Evolutionary conservation across 2,329 filamentous ascomycete genomes (phyloP), one percentile per base, ranked within the genome.

Genomic region (Calonectria pseudoreteaudii): DNA sequence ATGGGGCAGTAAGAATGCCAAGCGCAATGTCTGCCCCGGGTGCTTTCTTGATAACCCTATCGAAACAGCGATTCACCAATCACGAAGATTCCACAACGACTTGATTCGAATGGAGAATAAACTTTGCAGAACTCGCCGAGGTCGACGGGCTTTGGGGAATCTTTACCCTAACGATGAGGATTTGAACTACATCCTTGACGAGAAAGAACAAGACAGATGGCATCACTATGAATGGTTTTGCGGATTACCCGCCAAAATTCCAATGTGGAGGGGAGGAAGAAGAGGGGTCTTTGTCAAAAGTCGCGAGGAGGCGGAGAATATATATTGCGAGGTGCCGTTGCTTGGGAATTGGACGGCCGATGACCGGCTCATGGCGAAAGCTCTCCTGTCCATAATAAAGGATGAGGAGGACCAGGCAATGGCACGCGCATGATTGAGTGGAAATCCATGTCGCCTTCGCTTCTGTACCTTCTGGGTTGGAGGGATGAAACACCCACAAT

Each of bases 1-100:
- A 20, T 74, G 72, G 72, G 72, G 68, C 2, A 49, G 20, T 13
- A 26, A 23, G n/a, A 68, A 10, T 26, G 72, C 72, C 16, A 58
- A 58, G 7, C 62, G 72, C 28, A 58, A 13, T 0, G 23, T 71
- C 26, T 74, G 72, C 41, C 16, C 16, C 3, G 53, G 14, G 1
- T 74, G 72, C 11, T 74, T 70, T 47, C 67, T 67, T 18, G 44
- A 74, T n/a, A 47, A 67, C 8, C 44, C 36, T 1, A 6, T 4
- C 4, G 60, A 73, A 4, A 14, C 16, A 4, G 20, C 20, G 18
- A 70, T 73, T 13, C 56, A 26, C 14, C 36, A 62, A 26, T 62
- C n/a, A 18, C 34, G 28, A 1, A 38, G 36, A 20, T 41, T 41
- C 36, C 14, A 62, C 11, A 28, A 41, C 23, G 56, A 62, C 11